Conservation (phyloP, 306 rosid species). For the Cercis canadensis region DNA sequence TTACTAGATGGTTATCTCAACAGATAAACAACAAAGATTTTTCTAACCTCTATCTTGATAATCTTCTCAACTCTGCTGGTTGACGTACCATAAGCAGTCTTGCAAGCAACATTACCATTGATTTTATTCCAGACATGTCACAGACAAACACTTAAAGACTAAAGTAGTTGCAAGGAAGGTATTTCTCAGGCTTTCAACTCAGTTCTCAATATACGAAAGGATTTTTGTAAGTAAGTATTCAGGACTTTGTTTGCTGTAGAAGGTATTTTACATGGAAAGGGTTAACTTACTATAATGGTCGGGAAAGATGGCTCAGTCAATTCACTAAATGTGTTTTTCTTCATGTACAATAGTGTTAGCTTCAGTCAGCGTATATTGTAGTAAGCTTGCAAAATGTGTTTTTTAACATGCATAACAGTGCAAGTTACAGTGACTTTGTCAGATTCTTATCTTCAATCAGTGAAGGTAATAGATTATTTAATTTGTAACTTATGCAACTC, state of each 20-base stretch:
- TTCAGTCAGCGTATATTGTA: not conserved
- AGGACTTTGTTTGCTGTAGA: not conserved
- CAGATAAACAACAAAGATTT: too few relatives aligned
- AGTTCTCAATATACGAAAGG: conserved; percentile 3
- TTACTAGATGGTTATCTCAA: too few relatives aligned
- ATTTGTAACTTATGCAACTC: not conserved
- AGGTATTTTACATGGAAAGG: conserved; percentile 16
- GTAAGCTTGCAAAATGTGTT: conserved; percentile 1
- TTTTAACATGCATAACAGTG: not conserved
- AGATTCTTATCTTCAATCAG: conserved; percentile 25
- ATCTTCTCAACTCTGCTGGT: too few relatives aligned
- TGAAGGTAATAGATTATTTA: conserved; percentile 5
- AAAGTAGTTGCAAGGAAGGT: not conserved
- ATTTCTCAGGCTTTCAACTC: conserved; percentile 8
- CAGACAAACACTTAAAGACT: conserved; percentile 7
- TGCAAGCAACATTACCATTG: conserved; percentile 1
- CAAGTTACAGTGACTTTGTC: conserved; percentile 15
- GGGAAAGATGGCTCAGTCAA: conserved; percentile 2
- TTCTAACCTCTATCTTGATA: too few relatives aligned
- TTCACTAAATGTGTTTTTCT: too few relatives aligned
- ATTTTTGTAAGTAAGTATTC: conserved; percentile 5
- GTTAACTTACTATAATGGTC: conserved; percentile 4
- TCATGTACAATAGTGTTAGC: too few relatives aligned
- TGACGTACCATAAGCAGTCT: not conserved
- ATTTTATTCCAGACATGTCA: conserved; percentile 23